Evolutionary conservation across 2,329 filamentous ascomycete species (phyloP).

Genomic region (Sclerotinia sclerotiorum): DNA sequence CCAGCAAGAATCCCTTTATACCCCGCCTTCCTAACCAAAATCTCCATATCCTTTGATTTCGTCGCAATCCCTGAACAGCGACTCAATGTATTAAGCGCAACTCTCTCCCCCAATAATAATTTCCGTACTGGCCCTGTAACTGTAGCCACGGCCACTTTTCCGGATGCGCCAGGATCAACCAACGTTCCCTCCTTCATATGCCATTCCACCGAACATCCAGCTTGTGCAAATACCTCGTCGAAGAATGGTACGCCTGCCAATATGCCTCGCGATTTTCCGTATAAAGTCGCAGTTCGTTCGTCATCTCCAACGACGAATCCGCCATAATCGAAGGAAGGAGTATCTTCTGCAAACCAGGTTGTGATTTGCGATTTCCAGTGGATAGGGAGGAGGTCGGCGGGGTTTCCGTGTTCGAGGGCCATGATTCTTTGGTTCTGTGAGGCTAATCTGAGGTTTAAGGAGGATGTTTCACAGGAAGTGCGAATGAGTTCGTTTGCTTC

Average conservation of each 20-base stretch:
- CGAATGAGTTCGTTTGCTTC: neutral
- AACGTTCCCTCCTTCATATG: conserved; percentile 71
- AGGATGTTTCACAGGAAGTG: neutral
- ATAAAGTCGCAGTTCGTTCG: conserved; percentile 63
- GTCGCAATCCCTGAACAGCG: conserved; percentile 90
- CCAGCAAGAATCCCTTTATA: conserved; percentile 86
- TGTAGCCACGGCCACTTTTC: conserved; percentile 68
- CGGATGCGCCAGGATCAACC: conserved; percentile 56
- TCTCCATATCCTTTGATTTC: conserved; percentile 56
- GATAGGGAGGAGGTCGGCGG: conserved; percentile 75
- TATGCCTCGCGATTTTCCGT: conserved; percentile 71
- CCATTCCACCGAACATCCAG: conserved; percentile 92
- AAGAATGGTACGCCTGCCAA: conserved; percentile 94
- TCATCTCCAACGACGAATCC: conserved; percentile 89
- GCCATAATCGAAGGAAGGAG: conserved; percentile 93
- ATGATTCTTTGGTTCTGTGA: conserved; percentile 24
- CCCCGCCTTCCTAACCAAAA: conserved; percentile 61
- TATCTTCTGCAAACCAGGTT: conserved; percentile 92
- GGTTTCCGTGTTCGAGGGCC: conserved; percentile 51
- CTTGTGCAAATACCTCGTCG: conserved; percentile 86
- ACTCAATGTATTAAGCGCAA: conserved; percentile 86
- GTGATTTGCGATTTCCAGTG: conserved; percentile 80
- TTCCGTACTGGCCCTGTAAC: conserved; percentile 81
- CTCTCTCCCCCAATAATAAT: conserved; percentile 80
- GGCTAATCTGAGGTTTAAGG: neutral